Base-by-base conservation (phyloP, 805 yeast species). In the Kuraishia molischiana region DNA sequence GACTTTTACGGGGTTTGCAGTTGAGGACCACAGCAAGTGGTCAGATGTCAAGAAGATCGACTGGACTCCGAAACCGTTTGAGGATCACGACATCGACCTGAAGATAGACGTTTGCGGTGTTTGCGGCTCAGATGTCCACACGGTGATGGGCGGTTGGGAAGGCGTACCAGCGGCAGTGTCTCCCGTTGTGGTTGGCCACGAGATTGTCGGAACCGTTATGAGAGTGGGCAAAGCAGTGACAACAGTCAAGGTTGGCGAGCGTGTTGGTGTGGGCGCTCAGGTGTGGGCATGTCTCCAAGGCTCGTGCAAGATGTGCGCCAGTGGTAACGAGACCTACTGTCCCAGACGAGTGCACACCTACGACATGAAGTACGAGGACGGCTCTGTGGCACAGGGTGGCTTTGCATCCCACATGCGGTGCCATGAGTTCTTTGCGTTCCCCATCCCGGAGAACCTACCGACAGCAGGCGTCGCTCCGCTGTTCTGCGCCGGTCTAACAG, bases 191-290 rank as follows among this genome's bases (percentile, higher is more conserved):
- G 66, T 62, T 5, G 86, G 86, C 21, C 85, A 79, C 54, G 85
- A 79, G 53, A 67, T 79, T 44, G 60, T 79, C 32, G 85, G 85
- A 30, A 62, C 54, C 24, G 79, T 79, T 20, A 63, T 72, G 17
- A 66, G 62, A 29, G 64, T 79, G 31, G 95, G 92, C 39, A 47
- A 64, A 11, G 61, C 69, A 24, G 75, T 82, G 46, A 55, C 58
- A 9, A 62, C 44, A 38, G 67, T 58, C 61, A 73, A 66, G 53
- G 54, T 78, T 18, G 95, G 94, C 39, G 80, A 85, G 46, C 66
- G 85, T 46, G 92, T 82, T 21, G 95, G 92, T 39, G 70, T 82
- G 36, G 95, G 95, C 48, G 90, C 92, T 18, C 77, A 73, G 51
- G 64, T 69, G 17, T 62, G 59, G 41, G 64, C 82, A 29, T 84